These are phyloP conservation scores for Lentithecium fluviatile DNA, from an alignment of 495 filamentous ascomycete species.

Conservation along the genomic window DNA sequence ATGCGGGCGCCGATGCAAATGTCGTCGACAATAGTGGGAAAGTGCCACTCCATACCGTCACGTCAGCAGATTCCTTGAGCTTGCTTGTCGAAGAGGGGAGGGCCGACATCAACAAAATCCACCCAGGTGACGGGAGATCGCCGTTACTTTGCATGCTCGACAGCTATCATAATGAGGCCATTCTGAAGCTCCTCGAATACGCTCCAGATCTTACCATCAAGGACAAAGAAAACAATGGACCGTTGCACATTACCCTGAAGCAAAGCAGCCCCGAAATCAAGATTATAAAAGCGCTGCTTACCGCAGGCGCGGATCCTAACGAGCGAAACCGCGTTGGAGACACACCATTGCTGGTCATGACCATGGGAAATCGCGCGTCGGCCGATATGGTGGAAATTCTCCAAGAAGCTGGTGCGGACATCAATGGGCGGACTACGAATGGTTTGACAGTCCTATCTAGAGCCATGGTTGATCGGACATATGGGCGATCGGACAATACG, in stretches of 20 bases:
- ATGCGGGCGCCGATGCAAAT: no score
- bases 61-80: no score
- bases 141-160: neutral
- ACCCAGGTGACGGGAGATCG: neutral
- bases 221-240: conserved; percentile 7
- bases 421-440: neutral
- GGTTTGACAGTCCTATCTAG: neutral
- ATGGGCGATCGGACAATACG: no score
- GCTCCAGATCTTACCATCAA: neutral
- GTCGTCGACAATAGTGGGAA: no score
- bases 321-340: neutral
- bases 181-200: neutral
- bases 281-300: neutral
- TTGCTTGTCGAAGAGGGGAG: no score
- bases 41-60: no score
- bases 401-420: neutral
- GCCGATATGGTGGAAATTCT: neutral
- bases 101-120: neutral
- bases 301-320: conserved; percentile 3
- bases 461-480: neutral
- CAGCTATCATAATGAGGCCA: neutral
- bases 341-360: neutral
- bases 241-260: conserved; percentile 10
- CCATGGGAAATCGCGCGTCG: neutral
- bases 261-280: neutral